Evolutionary conservation across 169 alveolate genomes (phyloP).

Genomic region (Plasmodium berghei): DNA sequence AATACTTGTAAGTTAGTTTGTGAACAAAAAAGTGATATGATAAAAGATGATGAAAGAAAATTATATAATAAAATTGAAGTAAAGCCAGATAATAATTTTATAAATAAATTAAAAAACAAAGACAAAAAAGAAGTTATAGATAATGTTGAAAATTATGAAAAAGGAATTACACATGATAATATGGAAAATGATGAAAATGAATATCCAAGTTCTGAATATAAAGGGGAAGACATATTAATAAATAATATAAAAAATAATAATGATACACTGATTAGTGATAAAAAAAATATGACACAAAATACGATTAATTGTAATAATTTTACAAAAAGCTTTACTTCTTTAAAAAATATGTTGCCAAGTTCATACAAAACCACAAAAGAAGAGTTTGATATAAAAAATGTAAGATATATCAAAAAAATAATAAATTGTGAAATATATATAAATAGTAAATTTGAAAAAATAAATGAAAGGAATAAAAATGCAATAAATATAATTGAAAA

Average conservation of each 20-base stretch:
- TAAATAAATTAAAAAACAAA: conserved; percentile 4
- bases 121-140: not conserved
- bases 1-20: conserved; percentile 9
- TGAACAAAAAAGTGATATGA: conserved; percentile 23
- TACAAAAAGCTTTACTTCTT: conserved; percentile 5
- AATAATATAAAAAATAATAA: conserved; percentile 10
- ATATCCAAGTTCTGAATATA: not conserved
- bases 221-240: not conserved
- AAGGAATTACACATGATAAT: not conserved
- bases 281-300: conserved; percentile 28
- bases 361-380: conserved; percentile 21
- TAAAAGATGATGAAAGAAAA: conserved; percentile 29
- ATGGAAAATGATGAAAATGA: conserved; percentile 11
- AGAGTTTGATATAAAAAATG: conserved; percentile 47
- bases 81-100: conserved; percentile 4
- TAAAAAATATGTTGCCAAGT: conserved; percentile 11
- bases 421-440: conserved; percentile 70
- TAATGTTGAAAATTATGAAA: not conserved
- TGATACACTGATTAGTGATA: conserved; percentile 22
- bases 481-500: conserved; percentile 66
- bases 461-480: conserved; percentile 67
- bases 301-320: conserved; percentile 12
- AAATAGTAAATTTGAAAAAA: conserved; percentile 60
- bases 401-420: conserved; percentile 73
- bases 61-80: not conserved